phyloP scores from a whole-genome alignment of 106 monocot genomes.

The Allium fistulosum region DNA sequence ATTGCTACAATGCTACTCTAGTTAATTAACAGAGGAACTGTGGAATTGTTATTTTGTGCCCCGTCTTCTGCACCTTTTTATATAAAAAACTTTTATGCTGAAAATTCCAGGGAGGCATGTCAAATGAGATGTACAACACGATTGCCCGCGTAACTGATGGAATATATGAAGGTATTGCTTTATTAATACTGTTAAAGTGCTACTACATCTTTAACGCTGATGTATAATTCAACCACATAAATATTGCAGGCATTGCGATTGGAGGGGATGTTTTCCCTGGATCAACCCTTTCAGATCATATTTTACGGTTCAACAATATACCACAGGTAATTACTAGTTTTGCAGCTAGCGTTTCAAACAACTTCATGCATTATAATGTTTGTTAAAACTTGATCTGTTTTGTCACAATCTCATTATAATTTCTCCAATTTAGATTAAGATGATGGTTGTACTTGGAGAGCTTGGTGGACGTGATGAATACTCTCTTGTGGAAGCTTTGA shows the following conservation, averaged over 20 bases:
- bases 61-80: no score
- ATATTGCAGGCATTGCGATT: conserved; percentile 86
- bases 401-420: no score
- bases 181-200: background rate
- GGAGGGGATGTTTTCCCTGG: conserved; percentile 99
- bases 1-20: no score
- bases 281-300: conserved; percentile 95
- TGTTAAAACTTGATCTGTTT: background rate
- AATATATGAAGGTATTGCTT: conserved; percentile 83
- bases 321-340: conserved; percentile 56
- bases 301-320: conserved; percentile 89
- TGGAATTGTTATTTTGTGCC: no score
- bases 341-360: no score
- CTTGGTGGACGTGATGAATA: conserved; percentile 94
- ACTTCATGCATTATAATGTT: background rate
- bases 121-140: conserved; percentile 93
- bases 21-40: no score
- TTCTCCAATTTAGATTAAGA: conserved; percentile 53
- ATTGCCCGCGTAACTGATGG: conserved; percentile 98
- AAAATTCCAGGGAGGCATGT: conserved; percentile 84
- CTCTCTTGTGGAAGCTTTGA: conserved; percentile 88
- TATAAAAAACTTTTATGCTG: conserved; percentile 2
- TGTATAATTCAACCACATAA: no score
- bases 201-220: background rate
- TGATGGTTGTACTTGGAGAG: conserved; percentile 98